phyloP scores from a whole-genome alignment of 1,284 basidiomycete species.

The Cryptococcus sp. region DNA sequence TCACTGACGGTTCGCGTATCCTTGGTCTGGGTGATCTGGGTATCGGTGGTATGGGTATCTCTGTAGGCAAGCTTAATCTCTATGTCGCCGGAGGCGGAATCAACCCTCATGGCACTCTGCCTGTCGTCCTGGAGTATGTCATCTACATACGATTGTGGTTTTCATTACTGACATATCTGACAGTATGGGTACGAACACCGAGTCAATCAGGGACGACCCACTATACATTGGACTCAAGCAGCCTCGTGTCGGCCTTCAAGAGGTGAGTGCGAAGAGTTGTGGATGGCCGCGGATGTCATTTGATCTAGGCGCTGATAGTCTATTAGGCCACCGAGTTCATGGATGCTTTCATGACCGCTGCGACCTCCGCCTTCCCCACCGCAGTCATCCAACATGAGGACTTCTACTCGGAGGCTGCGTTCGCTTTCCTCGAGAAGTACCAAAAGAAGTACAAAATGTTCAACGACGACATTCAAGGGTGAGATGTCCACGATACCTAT shows the following conservation, averaged over 20 bases:
- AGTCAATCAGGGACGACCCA: constrained; percentile 78
- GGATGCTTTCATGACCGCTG: constrained; percentile 89
- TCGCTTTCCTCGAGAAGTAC: constrained; percentile 75
- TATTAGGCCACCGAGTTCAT: constrained; percentile 66
- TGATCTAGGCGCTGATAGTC: too few species aligned
- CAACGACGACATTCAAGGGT: constrained; percentile 82
- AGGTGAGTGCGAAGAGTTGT: constrained; percentile 55
- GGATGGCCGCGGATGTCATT: neutral
- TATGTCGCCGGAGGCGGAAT: constrained; percentile 85
- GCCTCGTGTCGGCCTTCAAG: constrained; percentile 65
- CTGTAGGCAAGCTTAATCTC: constrained; percentile 87
- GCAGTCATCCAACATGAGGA: constrained; percentile 89
- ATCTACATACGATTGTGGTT: neutral
- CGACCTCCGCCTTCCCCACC: constrained; percentile 72
- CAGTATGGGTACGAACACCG: constrained; percentile 81
- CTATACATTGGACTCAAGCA: constrained; percentile 84
- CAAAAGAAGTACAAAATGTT: constrained; percentile 75
- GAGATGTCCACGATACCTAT: constrained; percentile 17
- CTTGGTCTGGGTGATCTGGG: constrained; percentile 87
- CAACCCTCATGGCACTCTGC: constrained; percentile 78
- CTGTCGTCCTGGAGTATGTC: constrained; percentile 64
- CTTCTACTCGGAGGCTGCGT: constrained; percentile 83
- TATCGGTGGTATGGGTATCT: constrained; percentile 74
- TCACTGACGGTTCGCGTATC: constrained; percentile 90
- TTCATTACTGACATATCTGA: neutral